A percentile compares a stretch with the other conserved stretches of the same genome.
phyloP scores from a whole-genome alignment of 2,329 filamentous ascomycete species.

The Calonectria pteridis region DNA sequence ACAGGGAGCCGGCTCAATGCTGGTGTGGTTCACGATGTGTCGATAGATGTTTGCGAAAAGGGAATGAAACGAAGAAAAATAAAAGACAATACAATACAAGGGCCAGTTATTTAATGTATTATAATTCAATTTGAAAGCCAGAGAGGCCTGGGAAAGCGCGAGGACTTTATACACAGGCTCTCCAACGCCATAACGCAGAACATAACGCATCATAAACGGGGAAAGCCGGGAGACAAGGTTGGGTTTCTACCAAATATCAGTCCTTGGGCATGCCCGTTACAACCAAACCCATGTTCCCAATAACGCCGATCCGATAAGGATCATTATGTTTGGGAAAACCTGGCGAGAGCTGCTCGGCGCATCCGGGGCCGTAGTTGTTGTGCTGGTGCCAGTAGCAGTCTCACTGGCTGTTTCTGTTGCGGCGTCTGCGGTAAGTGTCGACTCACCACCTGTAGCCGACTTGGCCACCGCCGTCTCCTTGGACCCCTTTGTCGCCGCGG shows the following conservation, averaged over 20 bases:
- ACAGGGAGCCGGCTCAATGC: background rate
- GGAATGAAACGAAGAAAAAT: background rate
- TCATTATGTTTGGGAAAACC: background rate
- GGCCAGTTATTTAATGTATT: background rate
- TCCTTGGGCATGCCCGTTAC: background rate
- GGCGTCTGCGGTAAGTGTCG: background rate
- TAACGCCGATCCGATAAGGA: slow-evolving; percentile 5
- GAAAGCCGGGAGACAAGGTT: background rate
- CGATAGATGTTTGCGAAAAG: background rate
- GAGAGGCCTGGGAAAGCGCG: background rate
- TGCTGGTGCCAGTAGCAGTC: background rate
- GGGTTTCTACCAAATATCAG: background rate
- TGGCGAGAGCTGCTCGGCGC: background rate
- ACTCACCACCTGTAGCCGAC: background rate
- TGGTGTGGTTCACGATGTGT: background rate
- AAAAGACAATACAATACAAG: background rate
- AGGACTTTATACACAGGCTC: slow-evolving; percentile 21
- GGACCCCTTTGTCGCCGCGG: background rate
- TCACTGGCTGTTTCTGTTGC: background rate
- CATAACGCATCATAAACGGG: slow-evolving; percentile 33
- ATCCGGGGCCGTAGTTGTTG: background rate
- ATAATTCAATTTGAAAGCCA: background rate
- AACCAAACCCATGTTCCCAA: slow-evolving; percentile 10
- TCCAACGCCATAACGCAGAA: slow-evolving; percentile 34
- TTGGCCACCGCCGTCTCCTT: background rate